Evolutionary conservation across 1,139 yeast genomes (phyloP).

Genomic region (Candida tropicalis): DNA sequence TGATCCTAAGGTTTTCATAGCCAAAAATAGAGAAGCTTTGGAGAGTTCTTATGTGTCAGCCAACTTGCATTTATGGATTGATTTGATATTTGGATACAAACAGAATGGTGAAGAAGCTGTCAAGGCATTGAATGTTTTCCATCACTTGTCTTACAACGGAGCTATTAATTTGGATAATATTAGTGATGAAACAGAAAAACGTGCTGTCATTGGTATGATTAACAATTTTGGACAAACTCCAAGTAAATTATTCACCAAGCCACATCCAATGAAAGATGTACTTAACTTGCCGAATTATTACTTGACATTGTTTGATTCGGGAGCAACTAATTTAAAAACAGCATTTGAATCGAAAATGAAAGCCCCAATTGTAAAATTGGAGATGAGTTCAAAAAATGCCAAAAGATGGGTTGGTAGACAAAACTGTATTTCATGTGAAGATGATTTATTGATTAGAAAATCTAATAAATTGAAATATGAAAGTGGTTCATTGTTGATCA

Average conservation of each 20-base stretch:
- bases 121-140: slow-evolving; percentile 70
- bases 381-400: slow-evolving; percentile 32
- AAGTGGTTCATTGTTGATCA: slow-evolving; percentile 43
- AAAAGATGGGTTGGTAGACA: slow-evolving; percentile 53
- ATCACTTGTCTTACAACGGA: slow-evolving; percentile 80
- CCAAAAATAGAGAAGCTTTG: slow-evolving; percentile 75
- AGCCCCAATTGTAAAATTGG: slow-evolving; percentile 42
- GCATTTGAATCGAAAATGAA: slow-evolving; percentile 40
- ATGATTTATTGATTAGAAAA: slow-evolving; percentile 42
- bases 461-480: slow-evolving; percentile 23
- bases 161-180: slow-evolving; percentile 75
- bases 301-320: slow-evolving; percentile 25
- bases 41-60: slow-evolving; percentile 80
- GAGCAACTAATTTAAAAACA: slow-evolving; percentile 26
- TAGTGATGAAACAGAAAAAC: slow-evolving; percentile 68
- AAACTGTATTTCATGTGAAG: slow-evolving; percentile 38
- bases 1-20: slow-evolving; percentile 71
- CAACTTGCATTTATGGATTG: slow-evolving; percentile 80
- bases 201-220: slow-evolving; percentile 79
- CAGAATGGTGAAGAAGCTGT: slow-evolving; percentile 74
- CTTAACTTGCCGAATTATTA: slow-evolving; percentile 39
- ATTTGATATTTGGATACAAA: slow-evolving; percentile 75
- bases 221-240: slow-evolving; percentile 94
- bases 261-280: slow-evolving; percentile 59
- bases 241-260: slow-evolving; percentile 59